phyloP scores from a whole-genome alignment of 768 basidiomycete species.

The Suillus cothurnatus region DNA sequence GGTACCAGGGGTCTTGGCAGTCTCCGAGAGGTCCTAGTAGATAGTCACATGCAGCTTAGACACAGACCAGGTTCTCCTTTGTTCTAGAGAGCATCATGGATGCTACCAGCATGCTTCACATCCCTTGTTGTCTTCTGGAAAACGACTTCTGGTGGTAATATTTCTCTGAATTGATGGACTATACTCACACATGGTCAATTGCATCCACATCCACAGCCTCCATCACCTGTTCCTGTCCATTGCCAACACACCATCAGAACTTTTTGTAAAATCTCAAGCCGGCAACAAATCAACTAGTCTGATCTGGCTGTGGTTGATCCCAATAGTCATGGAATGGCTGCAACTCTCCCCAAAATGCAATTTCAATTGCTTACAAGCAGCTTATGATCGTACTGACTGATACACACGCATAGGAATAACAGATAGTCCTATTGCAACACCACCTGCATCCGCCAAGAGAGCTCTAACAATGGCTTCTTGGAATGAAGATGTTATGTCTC shows the following conservation, averaged over 20 bases:
- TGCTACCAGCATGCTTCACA: conserved; percentile 32
- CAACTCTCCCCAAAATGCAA: conserved; percentile 39
- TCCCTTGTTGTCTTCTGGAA: conserved; percentile 38
- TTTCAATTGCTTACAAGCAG: conserved; percentile 28
- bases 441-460: not conserved
- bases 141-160: conserved; percentile 42
- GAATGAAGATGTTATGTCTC: conserved; percentile 2
- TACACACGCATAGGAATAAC: conserved; percentile 21
- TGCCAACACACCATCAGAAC: conserved; percentile 25
- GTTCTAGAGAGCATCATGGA: too few relatives aligned
- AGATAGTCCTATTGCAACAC: not conserved
- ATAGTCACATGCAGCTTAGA: too few relatives aligned
- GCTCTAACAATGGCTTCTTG: not conserved
- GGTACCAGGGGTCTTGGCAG: too few relatives aligned
- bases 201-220: conserved; percentile 33
- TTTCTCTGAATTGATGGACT: conserved; percentile 32
- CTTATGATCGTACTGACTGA: conserved; percentile 29
- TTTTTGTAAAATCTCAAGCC: not conserved
- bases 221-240: conserved; percentile 42
- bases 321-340: conserved; percentile 37
- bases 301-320: conserved; percentile 41
- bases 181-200: conserved; percentile 37
- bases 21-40: too few relatives aligned
- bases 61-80: too few relatives aligned
- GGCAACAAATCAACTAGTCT: conserved; percentile 20